A percentile compares a stretch with the other conserved stretches of the same genome.
Evolutionary conservation across 108 stramenopile species (phyloP).

Genomic region (Nitzschia inconspicua): DNA sequence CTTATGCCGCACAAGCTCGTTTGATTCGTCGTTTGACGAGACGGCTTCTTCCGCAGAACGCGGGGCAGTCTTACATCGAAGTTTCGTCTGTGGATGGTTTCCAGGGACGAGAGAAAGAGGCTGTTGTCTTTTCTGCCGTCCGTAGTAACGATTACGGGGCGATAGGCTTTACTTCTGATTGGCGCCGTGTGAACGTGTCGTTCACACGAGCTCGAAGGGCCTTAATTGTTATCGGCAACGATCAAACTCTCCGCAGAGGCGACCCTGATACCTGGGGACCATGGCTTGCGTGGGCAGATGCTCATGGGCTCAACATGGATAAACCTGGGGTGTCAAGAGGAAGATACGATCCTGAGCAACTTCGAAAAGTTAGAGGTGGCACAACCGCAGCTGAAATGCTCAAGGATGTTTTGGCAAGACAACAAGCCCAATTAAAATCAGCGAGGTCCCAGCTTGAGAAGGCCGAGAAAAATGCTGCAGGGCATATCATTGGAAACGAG

Average conservation of each 20-base stretch:
- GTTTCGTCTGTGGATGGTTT: conserved; percentile 98
- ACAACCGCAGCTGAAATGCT: conserved; percentile 93
- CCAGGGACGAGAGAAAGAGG: conserved; percentile 99
- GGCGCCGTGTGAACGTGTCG: conserved; percentile 97
- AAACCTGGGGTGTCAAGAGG: conserved; percentile 85
- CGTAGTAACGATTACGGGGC: conserved; percentile 89
- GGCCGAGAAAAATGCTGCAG: conserved; percentile 82
- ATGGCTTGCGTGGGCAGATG: conserved; percentile 90
- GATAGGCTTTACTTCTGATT: conserved; percentile 97
- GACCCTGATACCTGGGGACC: conserved; percentile 89
- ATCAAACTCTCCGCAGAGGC: conserved; percentile 81
- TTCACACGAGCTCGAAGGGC: conserved; percentile 96
- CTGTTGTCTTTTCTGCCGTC: conserved; percentile 96
- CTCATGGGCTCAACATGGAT: conserved; percentile 88
- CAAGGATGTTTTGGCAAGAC: conserved; percentile 84
- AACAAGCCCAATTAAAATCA: conserved; percentile 85
- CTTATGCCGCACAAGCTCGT: conserved; percentile 97
- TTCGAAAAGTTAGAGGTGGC: conserved; percentile 89
- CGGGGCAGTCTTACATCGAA: conserved; percentile 82
- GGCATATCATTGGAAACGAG: conserved; percentile 81
- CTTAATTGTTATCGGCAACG: conserved; percentile 90
- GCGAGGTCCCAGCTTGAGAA: conserved; percentile 72
- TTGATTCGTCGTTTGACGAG: conserved; percentile 82
- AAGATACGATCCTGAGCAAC: conserved; percentile 87
- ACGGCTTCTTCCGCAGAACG: conserved; percentile 51